These are phyloP conservation scores for Craspedostauros australis DNA, from an alignment of 108 stramenopile species.

Conservation along the genomic window DNA sequence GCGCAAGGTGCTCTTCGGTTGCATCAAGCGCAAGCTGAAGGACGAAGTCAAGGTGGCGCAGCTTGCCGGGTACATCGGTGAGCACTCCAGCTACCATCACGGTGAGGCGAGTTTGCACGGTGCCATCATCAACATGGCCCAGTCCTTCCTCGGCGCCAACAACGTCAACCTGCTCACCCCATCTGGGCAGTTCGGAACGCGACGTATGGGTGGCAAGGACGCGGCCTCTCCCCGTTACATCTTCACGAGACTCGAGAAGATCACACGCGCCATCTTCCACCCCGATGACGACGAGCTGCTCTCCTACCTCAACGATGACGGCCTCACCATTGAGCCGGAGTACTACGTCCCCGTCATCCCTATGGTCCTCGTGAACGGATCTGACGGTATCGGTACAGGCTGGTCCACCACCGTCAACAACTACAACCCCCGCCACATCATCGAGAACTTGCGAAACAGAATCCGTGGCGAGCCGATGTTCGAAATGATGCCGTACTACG, in stretches of 20 bases:
- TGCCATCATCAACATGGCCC: constrained; percentile 98
- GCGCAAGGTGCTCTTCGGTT: constrained; percentile 96
- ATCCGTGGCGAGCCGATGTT: constrained; percentile 60
- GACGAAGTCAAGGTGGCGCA: constrained; percentile 97
- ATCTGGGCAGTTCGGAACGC: constrained; percentile 97
- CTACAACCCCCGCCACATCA: constrained; percentile 87
- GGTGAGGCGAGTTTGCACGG: constrained; percentile 93
- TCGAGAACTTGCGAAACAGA: constrained; percentile 80
- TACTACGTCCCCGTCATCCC: constrained; percentile 95
- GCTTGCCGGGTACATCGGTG: constrained; percentile 85
- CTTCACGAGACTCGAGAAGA: constrained; percentile 93
- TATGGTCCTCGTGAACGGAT: constrained; percentile 80
- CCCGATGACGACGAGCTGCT: constrained; percentile 97
- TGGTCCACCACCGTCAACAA: constrained; percentile 81
- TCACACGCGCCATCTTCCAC: constrained; percentile 94
- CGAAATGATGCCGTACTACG: constrained; percentile 73
- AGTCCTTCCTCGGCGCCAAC: constrained; percentile 93
- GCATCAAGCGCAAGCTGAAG: constrained; percentile 98
- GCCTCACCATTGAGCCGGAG: constrained; percentile 92
- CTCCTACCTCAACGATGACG: constrained; percentile 94
- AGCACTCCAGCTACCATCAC: constrained; percentile 99
- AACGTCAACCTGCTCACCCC: constrained; percentile 96
- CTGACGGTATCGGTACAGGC: constrained; percentile 98
- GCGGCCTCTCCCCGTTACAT: constrained; percentile 97
- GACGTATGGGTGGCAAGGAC: constrained; percentile 95